These are phyloP conservation scores for Rhodocollybia butyracea DNA, from an alignment of 768 basidiomycete species.

Conservation along the genomic window DNA sequence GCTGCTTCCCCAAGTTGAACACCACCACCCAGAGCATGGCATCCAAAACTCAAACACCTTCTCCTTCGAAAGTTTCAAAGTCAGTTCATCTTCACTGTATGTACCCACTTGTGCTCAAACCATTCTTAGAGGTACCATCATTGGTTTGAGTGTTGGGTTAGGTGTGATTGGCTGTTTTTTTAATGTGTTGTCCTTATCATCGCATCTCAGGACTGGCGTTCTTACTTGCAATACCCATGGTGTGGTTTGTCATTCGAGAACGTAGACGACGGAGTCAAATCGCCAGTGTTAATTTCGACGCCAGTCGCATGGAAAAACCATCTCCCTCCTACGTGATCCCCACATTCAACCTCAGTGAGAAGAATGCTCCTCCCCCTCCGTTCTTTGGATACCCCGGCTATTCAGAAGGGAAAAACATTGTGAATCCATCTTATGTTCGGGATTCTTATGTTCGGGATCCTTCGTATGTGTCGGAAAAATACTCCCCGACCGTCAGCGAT, in stretches of 20 bases:
- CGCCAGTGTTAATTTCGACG: constrained; percentile 18
- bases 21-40: constrained; percentile 6
- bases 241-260: constrained; percentile 39
- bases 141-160: constrained; percentile 43
- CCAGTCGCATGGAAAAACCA: constrained; percentile 22
- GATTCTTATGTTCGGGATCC: constrained; percentile 33
- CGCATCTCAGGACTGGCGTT: too few relatives aligned
- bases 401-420: constrained; percentile 16
- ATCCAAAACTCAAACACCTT: constrained; percentile 14
- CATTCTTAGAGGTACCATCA: constrained; percentile 36
- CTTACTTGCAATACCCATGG: constrained; percentile 39
- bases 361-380: constrained; percentile 6
- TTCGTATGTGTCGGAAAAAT: constrained; percentile 29
- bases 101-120: background rate
- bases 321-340: background rate
- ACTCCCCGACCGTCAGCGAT: constrained; percentile 23
- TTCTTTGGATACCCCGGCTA: constrained; percentile 3
- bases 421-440: constrained; percentile 33
- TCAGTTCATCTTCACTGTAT: constrained; percentile 8
- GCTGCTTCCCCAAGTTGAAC: constrained; percentile 6
- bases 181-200: too few relatives aligned
- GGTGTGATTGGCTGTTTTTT: constrained; percentile 33
- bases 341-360: constrained; percentile 7
- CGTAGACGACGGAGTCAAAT: constrained; percentile 30
- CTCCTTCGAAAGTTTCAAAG: constrained; percentile 12